phyloP scores from a whole-genome alignment of 169 alveolate species.

The Eimeria zaria region DNA sequence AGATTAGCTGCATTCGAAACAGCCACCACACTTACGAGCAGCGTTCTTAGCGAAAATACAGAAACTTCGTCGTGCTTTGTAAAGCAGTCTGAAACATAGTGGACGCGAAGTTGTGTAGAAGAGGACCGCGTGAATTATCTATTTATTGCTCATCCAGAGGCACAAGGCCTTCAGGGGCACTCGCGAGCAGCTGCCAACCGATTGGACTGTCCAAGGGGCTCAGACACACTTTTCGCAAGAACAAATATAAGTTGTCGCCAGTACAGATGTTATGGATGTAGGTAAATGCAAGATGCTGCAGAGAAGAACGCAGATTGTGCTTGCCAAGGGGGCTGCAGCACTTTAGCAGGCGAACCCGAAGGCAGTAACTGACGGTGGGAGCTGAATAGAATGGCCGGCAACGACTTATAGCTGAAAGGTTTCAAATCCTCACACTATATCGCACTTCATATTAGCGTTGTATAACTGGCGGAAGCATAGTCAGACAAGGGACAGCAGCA shows the following conservation, averaged over 20 bases:
- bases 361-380: not conserved
- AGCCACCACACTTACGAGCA: not conserved
- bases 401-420: not conserved
- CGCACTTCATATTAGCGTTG: not conserved
- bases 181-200: not conserved
- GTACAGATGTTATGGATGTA: not conserved
- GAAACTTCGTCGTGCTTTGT: not conserved
- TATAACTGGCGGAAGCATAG: not conserved
- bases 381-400: not conserved
- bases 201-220: not conserved
- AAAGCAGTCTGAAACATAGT: not conserved
- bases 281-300: not conserved
- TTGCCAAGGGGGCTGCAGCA: not conserved
- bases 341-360: slow-evolving; percentile 6
- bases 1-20: not conserved
- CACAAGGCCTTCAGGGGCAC: not conserved
- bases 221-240: not conserved
- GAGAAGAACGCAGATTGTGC: not conserved
- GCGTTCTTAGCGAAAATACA: too few relatives aligned
- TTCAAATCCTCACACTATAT: not conserved
- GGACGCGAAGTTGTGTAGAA: not conserved
- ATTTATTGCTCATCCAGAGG: not conserved
- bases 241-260: not conserved
- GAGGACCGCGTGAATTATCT: not conserved
- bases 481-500: not conserved